A percentile compares a stretch with the other conserved stretches of the same genome.
phyloP scores from a whole-genome alignment of 495 filamentous ascomycete genomes.

The Wilcoxina mikolae region DNA sequence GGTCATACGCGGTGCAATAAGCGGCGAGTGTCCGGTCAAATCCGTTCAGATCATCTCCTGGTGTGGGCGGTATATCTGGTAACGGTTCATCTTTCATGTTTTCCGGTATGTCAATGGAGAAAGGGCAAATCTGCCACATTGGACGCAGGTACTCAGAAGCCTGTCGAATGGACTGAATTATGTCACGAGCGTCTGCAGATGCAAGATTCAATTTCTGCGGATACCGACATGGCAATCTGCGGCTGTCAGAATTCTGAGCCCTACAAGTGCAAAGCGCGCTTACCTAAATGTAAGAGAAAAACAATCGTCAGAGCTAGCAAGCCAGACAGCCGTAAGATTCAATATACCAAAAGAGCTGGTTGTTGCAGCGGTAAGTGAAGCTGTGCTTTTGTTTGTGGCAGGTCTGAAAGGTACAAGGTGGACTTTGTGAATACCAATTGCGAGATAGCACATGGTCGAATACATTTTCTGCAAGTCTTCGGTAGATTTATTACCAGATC shows the following conservation, averaged over 20 bases:
- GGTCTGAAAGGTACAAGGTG: conserved; percentile 61
- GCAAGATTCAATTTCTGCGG: conserved; percentile 57
- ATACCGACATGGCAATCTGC: conserved; percentile 49
- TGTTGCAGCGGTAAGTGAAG: conserved; percentile 38
- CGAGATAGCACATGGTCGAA: conserved; percentile 66
- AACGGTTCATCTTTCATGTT: conserved; percentile 22
- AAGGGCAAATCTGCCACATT: conserved; percentile 61
- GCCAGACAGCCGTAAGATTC: conserved; percentile 50
- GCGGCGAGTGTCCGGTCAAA: conserved; percentile 74
- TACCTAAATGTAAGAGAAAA: conserved; percentile 75
- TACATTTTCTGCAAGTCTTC: conserved; percentile 65
- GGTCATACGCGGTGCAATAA: conserved; percentile 46
- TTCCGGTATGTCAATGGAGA: conserved; percentile 37
- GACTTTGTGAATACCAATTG: conserved; percentile 67
- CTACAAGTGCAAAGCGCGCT: conserved; percentile 17
- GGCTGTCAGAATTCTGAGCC: conserved; percentile 19
- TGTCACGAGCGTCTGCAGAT: conserved; percentile 59
- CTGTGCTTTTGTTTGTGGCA: conserved; percentile 37
- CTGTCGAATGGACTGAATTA: conserved; percentile 57
- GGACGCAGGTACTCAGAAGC: conserved; percentile 68
- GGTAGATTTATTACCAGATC: conserved; percentile 42
- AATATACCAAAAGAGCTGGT: conserved; percentile 56
- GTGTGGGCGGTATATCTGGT: conserved; percentile 31
- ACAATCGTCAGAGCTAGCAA: conserved; percentile 63
- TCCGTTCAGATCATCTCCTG: conserved; percentile 61